phyloP scores from a whole-genome alignment of 768 basidiomycete species.

The Vararia minispora region DNA sequence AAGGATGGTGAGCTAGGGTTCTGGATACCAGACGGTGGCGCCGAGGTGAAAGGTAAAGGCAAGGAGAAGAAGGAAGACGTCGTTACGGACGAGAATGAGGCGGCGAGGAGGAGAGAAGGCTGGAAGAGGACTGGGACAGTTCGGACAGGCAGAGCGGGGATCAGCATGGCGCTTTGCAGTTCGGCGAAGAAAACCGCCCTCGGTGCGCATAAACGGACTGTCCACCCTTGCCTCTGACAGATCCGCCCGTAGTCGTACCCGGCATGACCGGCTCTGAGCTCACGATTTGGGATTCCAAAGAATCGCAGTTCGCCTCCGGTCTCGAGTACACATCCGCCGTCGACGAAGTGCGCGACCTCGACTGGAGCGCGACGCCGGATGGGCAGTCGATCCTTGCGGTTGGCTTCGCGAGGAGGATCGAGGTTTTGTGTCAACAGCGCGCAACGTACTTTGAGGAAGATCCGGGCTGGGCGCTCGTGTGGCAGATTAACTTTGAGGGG shows the following conservation, averaged over 20 bases:
- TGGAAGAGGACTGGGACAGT: conserved; percentile 72
- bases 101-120: conserved; percentile 1
- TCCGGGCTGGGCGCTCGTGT: conserved; percentile 68
- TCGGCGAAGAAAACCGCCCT: conserved; percentile 88
- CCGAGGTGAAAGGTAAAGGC: conserved; percentile 3
- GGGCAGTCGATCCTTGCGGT: conserved; percentile 86
- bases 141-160: conserved; percentile 51
- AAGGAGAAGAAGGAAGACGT: conserved; percentile 1
- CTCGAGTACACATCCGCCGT: conserved; percentile 52
- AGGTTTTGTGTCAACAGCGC: conserved; percentile 86
- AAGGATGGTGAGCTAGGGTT: conserved; percentile 73
- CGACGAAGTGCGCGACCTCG: conserved; percentile 69
- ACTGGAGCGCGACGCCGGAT: conserved; percentile 90
- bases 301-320: conserved; percentile 87
- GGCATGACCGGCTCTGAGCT: conserved; percentile 58
- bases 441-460: conserved; percentile 84
- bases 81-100: background rate
- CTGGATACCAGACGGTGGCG: conserved; percentile 52
- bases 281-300: conserved; percentile 94
- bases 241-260: conserved; percentile 40
- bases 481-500: conserved; percentile 59
- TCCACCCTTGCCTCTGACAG: background rate
- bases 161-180: conserved; percentile 73
- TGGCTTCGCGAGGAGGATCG: conserved; percentile 68
- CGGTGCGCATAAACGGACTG: conserved; percentile 34